Percentiles rank a stretch among this genome's conserved stretches.
Evolutionary conservation across 2,329 filamentous ascomycete genomes (phyloP).

Genomic region (Exophiala aquamarina): DNA sequence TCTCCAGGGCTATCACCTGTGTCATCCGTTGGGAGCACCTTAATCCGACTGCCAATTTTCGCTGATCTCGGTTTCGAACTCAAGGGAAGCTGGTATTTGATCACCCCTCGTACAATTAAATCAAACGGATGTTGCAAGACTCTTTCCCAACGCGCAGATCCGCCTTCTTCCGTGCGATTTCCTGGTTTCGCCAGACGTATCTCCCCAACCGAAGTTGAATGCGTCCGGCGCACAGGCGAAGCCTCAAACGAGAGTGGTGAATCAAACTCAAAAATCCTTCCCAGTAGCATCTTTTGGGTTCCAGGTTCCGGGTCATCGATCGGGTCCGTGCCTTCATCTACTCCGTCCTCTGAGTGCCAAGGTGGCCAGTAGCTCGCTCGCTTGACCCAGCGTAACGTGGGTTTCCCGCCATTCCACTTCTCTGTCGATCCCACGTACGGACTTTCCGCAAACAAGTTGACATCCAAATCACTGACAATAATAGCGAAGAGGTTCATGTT

Average conservation of each 20-base stretch:
- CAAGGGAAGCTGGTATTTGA: slow-evolving; percentile 74
- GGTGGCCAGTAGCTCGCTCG: slow-evolving; percentile 26
- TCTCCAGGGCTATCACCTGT: slow-evolving; percentile 20
- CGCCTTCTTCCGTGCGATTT: slow-evolving; percentile 80
- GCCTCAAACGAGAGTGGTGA: slow-evolving; percentile 86
- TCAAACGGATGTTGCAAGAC: slow-evolving; percentile 92
- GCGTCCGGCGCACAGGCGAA: slow-evolving; percentile 75
- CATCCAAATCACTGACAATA: slow-evolving; percentile 78
- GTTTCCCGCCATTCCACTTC: slow-evolving; percentile 27
- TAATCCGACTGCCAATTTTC: slow-evolving; percentile 43
- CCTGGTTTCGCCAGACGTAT: slow-evolving; percentile 80
- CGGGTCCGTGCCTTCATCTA: slow-evolving; percentile 61
- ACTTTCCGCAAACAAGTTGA: slow-evolving; percentile 93
- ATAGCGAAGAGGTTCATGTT: slow-evolving; percentile 94
- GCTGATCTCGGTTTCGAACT: slow-evolving; percentile 56
- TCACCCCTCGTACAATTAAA: slow-evolving; percentile 83
- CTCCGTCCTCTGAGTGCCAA: slow-evolving; percentile 32
- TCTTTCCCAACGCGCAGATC: slow-evolving; percentile 82
- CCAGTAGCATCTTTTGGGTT: slow-evolving; percentile 85
- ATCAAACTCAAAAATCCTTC: slow-evolving; percentile 82
- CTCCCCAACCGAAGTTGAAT: slow-evolving; percentile 74
- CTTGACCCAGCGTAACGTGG: slow-evolving; percentile 28
- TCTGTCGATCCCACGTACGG: slow-evolving; percentile 68
- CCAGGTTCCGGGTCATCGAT: slow-evolving; percentile 62
- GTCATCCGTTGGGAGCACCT: slow-evolving; percentile 39